Conservation (phyloP, 129 eudicot species). For the Smallanthus sonchifolius region DNA sequence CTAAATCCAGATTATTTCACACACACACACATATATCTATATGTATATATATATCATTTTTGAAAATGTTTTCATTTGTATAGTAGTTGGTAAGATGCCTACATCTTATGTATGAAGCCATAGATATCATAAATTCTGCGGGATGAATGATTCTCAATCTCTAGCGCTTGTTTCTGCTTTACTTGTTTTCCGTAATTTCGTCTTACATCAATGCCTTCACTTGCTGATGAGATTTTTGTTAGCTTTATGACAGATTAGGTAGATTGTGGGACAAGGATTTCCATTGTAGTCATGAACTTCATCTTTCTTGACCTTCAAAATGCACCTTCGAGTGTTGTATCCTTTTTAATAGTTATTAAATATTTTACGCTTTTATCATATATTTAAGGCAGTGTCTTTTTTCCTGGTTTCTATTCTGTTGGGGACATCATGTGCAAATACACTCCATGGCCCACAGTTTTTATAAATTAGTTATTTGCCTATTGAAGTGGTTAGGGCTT, state of each 20-base stretch:
- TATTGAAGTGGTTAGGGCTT: background rate
- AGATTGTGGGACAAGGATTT: background rate
- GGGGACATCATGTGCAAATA: background rate
- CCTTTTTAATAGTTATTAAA: background rate
- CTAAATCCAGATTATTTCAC: too few relatives aligned
- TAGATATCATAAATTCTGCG: too few relatives aligned
- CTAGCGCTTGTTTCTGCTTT: too few relatives aligned
- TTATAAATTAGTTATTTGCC: background rate
- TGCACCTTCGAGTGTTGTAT: background rate
- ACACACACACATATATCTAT: too few relatives aligned
- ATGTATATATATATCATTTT: too few relatives aligned
- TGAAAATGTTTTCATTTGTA: too few relatives aligned
- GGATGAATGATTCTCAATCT: too few relatives aligned
- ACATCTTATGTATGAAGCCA: too few relatives aligned
- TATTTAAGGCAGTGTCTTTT: background rate
- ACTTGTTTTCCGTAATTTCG: background rate
- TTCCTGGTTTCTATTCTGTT: background rate
- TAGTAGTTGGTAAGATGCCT: too few relatives aligned
- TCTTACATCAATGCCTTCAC: constrained; percentile 3
- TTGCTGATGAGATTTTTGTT: background rate
- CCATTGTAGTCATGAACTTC: background rate
- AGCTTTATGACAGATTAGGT: constrained; percentile 10
- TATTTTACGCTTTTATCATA: background rate
- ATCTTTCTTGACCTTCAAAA: background rate
- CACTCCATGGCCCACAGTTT: background rate